Evolutionary conservation across 1,139 yeast species (phyloP), one percentile per base, ranked within the genome.

Genomic region (Geotrichum aggregatum): DNA sequence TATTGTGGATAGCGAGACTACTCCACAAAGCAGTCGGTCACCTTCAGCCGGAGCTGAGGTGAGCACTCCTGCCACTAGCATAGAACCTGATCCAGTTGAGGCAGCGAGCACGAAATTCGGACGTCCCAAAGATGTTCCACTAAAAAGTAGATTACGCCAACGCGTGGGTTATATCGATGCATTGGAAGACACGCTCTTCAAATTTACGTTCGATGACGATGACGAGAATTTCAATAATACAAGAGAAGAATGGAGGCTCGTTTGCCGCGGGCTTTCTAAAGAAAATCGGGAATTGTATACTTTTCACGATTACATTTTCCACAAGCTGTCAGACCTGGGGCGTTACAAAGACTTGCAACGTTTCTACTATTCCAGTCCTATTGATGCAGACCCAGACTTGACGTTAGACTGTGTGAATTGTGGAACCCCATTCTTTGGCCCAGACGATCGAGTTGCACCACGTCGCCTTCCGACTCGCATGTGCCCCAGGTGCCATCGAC

Each of bases 401-500:
- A 51, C 54, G 11, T 26, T 59, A 24, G 58, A 56, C 8, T 64
- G 67, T 48, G 55, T 51, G 36, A 64, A 64, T 50, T 64, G 67
- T 47, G 45, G 49, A 2, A 58, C 58, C 2, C 64, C 64, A 8
- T 64, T 62, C 47, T 47, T 61, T 21, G 57, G 52, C 16, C 56
- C 54, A 3, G 54, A 51, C 36, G 56, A 51, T 30, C n/a, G 51
- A 31, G 50, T 42, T 3, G 52, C 56, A 1, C 56, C 56, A 7
- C 45, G 53, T 1, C 47, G 52, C 22, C 38, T 50, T 10, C 56
- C 52, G 1, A 40, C 49, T 13, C 49, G 55, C 28, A 54, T 57
- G 47, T 67, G 71, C 49, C 68, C 67, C 0, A 56, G 70, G 24
- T 67, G 71, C 47, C 61, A 62, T 46, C 59, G 70, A n/a, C 70